Base-by-base conservation (phyloP, 108 stramenopile genomes). In the Asterionellopsis glacialis region DNA sequence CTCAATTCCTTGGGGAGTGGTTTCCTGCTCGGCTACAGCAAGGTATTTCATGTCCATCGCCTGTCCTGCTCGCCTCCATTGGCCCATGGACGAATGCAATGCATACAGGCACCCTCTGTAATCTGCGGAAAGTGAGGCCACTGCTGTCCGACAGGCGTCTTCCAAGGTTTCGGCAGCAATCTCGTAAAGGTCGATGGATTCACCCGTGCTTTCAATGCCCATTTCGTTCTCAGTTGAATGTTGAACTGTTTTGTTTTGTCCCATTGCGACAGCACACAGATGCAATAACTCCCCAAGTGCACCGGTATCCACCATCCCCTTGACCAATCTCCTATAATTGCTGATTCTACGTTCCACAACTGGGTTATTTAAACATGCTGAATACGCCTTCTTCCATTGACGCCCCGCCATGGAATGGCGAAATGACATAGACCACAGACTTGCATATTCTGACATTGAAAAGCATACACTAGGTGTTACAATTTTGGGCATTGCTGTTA, bases 91-190 rank as follows among this genome's bases (percentile, higher is more conserved):
- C 1, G 79, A 73, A 69, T 91, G 80, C 11, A 94, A 70, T 0
- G 87, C 65, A 58, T 87, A 94, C 25, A 91, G 67, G 44, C 84
- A 82, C 9, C 89, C 83, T 64, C 73, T 75, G 59, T 83, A 89
- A 61, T 89, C 82, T 16, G 82, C 68, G 25, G 19, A 16, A 13
- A 11, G 9, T 6, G 9, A 52, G 18, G 33, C 22, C 41, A 24
- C 13, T 67, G 74, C 28, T 33, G 33, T 33, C 7, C 33, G 33
- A 33, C 33, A 33, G 74, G 70, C 25, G 74, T 58, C 18, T 59
- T 68, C 33, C 9, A 94, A 68, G 39, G 72, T 71, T 44, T 73
- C 75, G 1, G 80, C 71, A 19, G 85, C 89, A 18, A 84, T 63
- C 40, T 81, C 69, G 54, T 85, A 88, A 13, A 94, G 57, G 69